phyloP scores from a whole-genome alignment of 768 basidiomycete genomes.

The Ramaria rubella region DNA sequence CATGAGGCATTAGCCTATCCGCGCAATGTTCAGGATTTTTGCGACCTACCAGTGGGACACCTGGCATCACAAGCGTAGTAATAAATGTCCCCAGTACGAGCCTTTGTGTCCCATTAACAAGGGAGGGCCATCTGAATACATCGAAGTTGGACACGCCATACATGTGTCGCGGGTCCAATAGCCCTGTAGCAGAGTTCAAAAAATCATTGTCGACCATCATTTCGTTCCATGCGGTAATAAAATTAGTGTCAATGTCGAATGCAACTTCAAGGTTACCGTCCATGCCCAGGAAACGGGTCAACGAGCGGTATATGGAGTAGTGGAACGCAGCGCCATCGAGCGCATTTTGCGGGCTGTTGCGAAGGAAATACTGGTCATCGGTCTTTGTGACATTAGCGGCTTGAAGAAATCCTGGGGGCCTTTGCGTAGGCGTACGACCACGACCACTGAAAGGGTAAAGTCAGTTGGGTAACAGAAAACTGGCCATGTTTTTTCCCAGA shows the following conservation, averaged over 20 bases:
- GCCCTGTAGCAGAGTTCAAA: constrained; percentile 58
- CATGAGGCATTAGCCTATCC: constrained; percentile 2
- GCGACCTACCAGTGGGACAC: constrained; percentile 62
- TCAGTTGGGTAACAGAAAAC: neutral
- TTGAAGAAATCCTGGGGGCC: constrained; percentile 56
- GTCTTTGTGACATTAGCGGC: constrained; percentile 60
- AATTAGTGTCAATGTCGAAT: constrained; percentile 76
- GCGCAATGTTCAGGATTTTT: neutral
- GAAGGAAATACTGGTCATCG: constrained; percentile 73
- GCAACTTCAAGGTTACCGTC: constrained; percentile 91
- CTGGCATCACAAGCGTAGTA: constrained; percentile 76
- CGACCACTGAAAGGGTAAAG: constrained; percentile 57
- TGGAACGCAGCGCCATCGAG: constrained; percentile 87
- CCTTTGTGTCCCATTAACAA: constrained; percentile 76
- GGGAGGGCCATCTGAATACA: constrained; percentile 87
- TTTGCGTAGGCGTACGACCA: constrained; percentile 70
- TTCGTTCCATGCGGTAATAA: constrained; percentile 85
- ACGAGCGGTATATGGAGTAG: constrained; percentile 85
- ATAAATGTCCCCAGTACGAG: constrained; percentile 76
- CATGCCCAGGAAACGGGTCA: constrained; percentile 89
- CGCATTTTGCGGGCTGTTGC: constrained; percentile 50
- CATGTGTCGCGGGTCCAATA: constrained; percentile 81
- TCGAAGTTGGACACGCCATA: constrained; percentile 93
- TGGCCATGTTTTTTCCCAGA: neutral
- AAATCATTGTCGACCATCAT: constrained; percentile 89